A percentile compares a stretch with the other conserved stretches of the same genome.
Conservation (phyloP, 805 yeast genomes). For the Alloascoidea hylecoeti region DNA sequence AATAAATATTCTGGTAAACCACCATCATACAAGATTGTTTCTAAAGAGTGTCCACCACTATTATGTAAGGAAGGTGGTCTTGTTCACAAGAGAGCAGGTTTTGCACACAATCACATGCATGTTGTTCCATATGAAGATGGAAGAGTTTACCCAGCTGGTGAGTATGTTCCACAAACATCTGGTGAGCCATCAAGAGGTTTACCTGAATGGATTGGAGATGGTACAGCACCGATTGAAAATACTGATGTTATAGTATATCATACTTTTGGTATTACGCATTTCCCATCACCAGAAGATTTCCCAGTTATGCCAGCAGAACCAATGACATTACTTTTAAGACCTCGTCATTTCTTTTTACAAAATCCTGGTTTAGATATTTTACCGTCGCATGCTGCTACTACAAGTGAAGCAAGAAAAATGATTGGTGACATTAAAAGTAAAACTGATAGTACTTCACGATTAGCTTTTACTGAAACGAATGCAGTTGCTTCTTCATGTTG, state of each 20-base stretch:
- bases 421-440: conserved; percentile 26
- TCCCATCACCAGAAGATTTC: conserved; percentile 84
- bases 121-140: conserved; percentile 65
- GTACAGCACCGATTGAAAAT: conserved; percentile 19
- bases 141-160: conserved; percentile 65
- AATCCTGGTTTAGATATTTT: conserved; percentile 68
- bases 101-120: conserved; percentile 55
- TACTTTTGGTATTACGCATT: conserved; percentile 73
- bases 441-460: conserved; percentile 33
- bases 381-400: conserved; percentile 33
- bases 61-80: conserved; percentile 63
- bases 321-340: conserved; percentile 58
- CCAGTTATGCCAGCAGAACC: conserved; percentile 85
- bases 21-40: conserved; percentile 62
- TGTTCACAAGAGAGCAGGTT: conserved; percentile 70
- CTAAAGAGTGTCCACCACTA: conserved; percentile 59
- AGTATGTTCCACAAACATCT: conserved; percentile 19
- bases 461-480: conserved; percentile 34
- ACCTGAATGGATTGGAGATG: conserved; percentile 18
- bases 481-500: too few relatives aligned
- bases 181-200: conserved; percentile 16
- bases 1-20: conserved; percentile 65
- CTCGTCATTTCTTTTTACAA: conserved; percentile 65
- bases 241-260: conserved; percentile 68
- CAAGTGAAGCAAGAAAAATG: conserved; percentile 23